Evolutionary conservation across 129 eudicot genomes (phyloP).

Genomic region (Calendula officinalis): DNA sequence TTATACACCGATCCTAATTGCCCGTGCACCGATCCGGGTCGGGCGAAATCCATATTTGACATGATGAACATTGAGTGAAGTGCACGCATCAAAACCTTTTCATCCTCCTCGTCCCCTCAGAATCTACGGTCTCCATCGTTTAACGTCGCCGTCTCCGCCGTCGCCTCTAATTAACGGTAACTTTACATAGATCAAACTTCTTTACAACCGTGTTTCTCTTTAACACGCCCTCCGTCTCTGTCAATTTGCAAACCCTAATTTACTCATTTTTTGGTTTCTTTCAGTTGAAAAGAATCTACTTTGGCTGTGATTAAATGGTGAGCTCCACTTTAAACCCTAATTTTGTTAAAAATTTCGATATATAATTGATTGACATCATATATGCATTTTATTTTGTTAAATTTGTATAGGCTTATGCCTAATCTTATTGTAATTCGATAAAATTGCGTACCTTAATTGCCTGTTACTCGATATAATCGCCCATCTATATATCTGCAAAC

Average conservation of each 20-base stretch:
- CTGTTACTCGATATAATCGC: slow-evolving; percentile 6
- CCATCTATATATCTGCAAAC: neutral
- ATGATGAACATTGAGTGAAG: neutral
- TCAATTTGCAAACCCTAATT: slow-evolving; percentile 14
- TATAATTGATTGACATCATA: too few relatives aligned
- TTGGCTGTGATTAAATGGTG: slow-evolving; percentile 19
- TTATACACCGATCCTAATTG: too few relatives aligned
- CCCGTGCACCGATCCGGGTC: neutral
- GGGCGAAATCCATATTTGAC: slow-evolving; percentile 1
- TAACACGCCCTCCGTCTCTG: neutral
- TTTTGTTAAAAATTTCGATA: neutral
- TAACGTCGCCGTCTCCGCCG: slow-evolving; percentile 13
- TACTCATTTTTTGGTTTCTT: neutral
- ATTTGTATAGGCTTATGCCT: slow-evolving; percentile 9
- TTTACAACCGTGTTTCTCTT: neutral
- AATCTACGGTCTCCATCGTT: slow-evolving; percentile 10
- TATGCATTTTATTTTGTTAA: neutral
- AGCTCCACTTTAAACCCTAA: slow-evolving; percentile 13
- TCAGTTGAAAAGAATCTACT: slow-evolving; percentile 8
- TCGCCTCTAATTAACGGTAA: slow-evolving; percentile 10
- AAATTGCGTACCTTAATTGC: neutral
- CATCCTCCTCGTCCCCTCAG: slow-evolving; percentile 9
- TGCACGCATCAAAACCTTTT: slow-evolving; percentile 16
- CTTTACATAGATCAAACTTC: neutral
- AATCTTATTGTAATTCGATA: neutral